Conservation (phyloP, 805 yeast genomes). For the Metschnikowia lunata region DNA sequence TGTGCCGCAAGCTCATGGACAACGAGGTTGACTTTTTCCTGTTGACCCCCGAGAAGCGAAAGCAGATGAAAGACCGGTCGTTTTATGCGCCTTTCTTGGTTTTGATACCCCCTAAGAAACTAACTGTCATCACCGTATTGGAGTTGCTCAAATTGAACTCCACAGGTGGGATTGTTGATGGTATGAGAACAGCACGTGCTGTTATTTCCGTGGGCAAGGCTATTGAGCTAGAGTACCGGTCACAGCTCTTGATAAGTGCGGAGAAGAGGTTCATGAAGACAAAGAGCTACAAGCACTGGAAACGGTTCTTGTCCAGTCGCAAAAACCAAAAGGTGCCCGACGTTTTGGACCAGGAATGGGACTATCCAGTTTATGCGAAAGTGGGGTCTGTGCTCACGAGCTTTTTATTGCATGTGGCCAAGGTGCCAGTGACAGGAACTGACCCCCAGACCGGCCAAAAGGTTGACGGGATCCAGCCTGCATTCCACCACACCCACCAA, state of each 20-base stretch:
- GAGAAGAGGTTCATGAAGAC: conserved; percentile 48
- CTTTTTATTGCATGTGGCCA: conserved; percentile 74
- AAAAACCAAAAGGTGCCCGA: conserved; percentile 6
- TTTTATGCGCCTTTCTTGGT: conserved; percentile 74
- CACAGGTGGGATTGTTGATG: conserved; percentile 72
- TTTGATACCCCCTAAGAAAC: conserved; percentile 70
- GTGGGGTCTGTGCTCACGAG: conserved; percentile 80
- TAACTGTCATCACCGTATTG: conserved; percentile 79
- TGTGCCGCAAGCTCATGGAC: conserved; percentile 45
- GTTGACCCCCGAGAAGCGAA: conserved; percentile 14
- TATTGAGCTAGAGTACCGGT: conserved; percentile 75
- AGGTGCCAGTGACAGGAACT: conserved; percentile 68
- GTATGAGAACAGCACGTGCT: conserved; percentile 80
- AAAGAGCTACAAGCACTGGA: conserved; percentile 47
- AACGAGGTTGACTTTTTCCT: conserved; percentile 16
- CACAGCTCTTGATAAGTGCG: conserved; percentile 57
- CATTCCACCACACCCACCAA: conserved; percentile 85
- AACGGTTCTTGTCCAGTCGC: conserved; percentile 35
- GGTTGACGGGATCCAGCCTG: conserved; percentile 78
- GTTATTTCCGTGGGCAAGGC: conserved; percentile 79
- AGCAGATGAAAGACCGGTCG: conserved; percentile 40
- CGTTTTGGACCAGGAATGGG: conserved; percentile 20
- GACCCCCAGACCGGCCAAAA: conserved; percentile 74
- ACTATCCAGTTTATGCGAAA: conserved; percentile 42
- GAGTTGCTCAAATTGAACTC: conserved; percentile 73